Evolutionary conservation across 768 basidiomycete genomes (phyloP).

Genomic region (Panellus pusillus): DNA sequence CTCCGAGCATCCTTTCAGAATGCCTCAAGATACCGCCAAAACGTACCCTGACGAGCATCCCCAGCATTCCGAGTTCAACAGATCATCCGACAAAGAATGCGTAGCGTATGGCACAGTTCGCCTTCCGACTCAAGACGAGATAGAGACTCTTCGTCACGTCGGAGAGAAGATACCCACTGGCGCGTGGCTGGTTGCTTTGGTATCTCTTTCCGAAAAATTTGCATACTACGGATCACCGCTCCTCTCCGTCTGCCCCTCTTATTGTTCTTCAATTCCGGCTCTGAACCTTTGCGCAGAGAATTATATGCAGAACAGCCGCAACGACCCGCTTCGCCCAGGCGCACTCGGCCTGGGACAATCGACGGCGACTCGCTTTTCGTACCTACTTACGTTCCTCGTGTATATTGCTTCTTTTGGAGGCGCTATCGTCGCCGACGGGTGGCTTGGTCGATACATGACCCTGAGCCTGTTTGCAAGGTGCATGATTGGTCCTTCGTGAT

Average conservation of each 20-base stretch:
- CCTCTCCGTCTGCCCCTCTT: background rate
- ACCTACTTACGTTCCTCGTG: conserved; percentile 12
- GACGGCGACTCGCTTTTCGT: conserved; percentile 8
- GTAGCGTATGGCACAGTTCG: no score
- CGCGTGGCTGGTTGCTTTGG: conserved; percentile 13
- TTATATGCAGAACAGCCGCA: conserved; percentile 9
- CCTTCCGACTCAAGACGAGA: no score
- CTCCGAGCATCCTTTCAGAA: no score
- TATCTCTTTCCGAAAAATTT: conserved; percentile 7
- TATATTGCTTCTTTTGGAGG: conserved; percentile 15
- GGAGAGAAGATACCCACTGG: conserved; percentile 5
- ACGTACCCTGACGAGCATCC: no score
- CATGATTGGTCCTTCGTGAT: background rate
- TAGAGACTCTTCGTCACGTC: background rate
- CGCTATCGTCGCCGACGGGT: conserved; percentile 9
- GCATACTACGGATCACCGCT: conserved; percentile 11
- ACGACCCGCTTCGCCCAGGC: conserved; percentile 11
- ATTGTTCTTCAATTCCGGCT: background rate
- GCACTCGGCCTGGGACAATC: conserved; percentile 13
- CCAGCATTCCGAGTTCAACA: no score
- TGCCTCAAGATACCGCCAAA: no score
- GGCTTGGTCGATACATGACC: conserved; percentile 16
- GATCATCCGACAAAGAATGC: no score
- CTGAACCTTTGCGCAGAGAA: conserved; percentile 1
- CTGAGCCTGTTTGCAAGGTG: conserved; percentile 9